These are phyloP conservation scores for Ganoderma leucocontextum DNA, from an alignment of 1,284 basidiomycete species.

Conservation along the genomic window DNA sequence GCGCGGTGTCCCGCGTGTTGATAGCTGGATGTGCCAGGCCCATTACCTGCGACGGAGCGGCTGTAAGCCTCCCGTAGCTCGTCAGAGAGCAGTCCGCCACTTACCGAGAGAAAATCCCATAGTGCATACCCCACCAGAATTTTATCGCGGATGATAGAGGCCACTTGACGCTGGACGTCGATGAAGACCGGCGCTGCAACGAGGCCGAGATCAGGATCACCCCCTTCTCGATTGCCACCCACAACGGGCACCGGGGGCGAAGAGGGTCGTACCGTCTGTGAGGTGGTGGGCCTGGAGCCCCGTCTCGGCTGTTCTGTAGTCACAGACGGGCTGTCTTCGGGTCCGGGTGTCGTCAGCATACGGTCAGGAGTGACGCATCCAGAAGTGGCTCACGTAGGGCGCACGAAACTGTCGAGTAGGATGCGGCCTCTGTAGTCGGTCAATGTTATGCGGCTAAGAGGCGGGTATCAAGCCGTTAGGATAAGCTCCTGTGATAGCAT, in stretches of 20 bases:
- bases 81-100: conserved; percentile 15
- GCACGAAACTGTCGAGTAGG: conserved; percentile 61
- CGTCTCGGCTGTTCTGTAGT: conserved; percentile 58
- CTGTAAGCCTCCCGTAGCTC: conserved; percentile 14
- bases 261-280: conserved; percentile 46
- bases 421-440: conserved; percentile 59
- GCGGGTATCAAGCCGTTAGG: conserved; percentile 41
- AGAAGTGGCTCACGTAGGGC: conserved; percentile 54
- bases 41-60: conserved; percentile 50
- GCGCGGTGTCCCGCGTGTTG: conserved; percentile 62
- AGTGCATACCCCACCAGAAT: conserved; percentile 63
- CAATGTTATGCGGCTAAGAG: conserved; percentile 46
- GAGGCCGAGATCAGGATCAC: not conserved
- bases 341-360: conserved; percentile 12
- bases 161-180: conserved; percentile 56
- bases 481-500: conserved; percentile 13
- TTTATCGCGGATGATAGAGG: conserved; percentile 53
- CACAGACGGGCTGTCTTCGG: conserved; percentile 53
- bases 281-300: conserved; percentile 53
- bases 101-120: conserved; percentile 63
- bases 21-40: conserved; percentile 60
- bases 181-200: conserved; percentile 55
- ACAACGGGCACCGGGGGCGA: not conserved
- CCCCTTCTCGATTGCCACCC: conserved; percentile 10
- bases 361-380: not conserved